Evolutionary conservation across 31 red algal genomes (phyloP).

Genomic region (Porphyra umbilicalis): DNA sequence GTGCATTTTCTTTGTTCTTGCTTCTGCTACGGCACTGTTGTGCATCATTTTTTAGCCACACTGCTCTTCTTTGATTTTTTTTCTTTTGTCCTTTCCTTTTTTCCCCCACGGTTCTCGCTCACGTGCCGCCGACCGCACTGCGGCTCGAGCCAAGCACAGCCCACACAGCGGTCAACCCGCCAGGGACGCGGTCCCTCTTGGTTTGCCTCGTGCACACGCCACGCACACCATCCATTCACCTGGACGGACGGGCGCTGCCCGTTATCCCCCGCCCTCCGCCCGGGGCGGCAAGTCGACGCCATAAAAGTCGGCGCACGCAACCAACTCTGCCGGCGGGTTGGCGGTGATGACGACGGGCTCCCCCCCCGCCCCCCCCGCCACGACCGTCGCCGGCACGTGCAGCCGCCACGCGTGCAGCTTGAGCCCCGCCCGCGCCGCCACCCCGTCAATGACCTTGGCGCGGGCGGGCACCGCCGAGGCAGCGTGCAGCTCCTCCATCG

Average conservation of each 20-base stretch:
- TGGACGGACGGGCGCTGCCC: not conserved
- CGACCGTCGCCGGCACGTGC: not conserved
- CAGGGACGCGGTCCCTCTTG: no score
- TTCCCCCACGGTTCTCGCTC: no score
- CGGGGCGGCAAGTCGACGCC: not conserved
- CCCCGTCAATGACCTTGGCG: conserved; percentile 19
- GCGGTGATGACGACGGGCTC: not conserved
- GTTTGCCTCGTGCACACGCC: no score
- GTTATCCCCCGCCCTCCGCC: not conserved
- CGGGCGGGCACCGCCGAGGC: conserved; percentile 21
- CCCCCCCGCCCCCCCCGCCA: not conserved
- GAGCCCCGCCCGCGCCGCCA: conserved; percentile 50
- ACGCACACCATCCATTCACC: no score
- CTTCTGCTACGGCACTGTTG: no score
- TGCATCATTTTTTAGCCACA: no score
- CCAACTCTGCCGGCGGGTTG: not conserved
- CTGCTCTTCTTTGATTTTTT: not conserved
- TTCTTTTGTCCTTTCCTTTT: not conserved
- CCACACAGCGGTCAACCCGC: no score
- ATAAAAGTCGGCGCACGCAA: not conserved
- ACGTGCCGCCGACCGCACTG: no score
- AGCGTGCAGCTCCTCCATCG: conserved; percentile 42
- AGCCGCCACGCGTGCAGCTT: conserved; percentile 61
- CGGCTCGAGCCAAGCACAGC: no score
- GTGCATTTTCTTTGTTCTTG: not conserved